Conservation (phyloP, 2,329 filamentous ascomycete genomes). For the Pestalotiopsis fici region DNA sequence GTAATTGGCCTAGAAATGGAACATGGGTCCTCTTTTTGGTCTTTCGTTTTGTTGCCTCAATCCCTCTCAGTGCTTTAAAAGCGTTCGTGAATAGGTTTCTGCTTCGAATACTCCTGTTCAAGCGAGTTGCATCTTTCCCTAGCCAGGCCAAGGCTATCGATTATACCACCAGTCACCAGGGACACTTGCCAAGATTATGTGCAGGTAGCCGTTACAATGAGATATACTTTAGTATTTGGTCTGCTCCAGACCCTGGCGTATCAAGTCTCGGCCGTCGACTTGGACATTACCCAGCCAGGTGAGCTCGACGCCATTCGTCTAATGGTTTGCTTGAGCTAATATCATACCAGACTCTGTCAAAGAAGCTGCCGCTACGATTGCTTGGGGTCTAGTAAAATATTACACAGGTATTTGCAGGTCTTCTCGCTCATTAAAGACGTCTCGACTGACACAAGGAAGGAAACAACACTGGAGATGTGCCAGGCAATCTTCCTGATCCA, state of each 20-base stretch:
- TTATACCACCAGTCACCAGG: background rate
- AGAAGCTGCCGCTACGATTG: slow-evolving; percentile 45
- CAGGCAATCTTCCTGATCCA: slow-evolving; percentile 59
- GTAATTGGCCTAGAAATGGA: background rate
- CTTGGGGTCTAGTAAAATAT: slow-evolving; percentile 47
- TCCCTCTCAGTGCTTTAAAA: background rate
- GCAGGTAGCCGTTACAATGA: background rate
- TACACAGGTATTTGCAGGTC: slow-evolving; percentile 36
- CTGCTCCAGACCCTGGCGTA: background rate
- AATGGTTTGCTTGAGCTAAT: background rate
- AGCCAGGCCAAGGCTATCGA: background rate
- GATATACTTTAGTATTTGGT: background rate
- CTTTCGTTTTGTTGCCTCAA: background rate
- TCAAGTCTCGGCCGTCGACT: background rate
- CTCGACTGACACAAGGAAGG: slow-evolving; percentile 27
- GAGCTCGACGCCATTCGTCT: background rate
- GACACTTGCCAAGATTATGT: background rate
- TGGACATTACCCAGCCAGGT: background rate
- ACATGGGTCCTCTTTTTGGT: background rate
- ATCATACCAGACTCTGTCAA: slow-evolving; percentile 6
- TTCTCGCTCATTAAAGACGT: background rate
- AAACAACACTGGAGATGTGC: slow-evolving; percentile 59
- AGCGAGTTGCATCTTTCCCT: background rate
- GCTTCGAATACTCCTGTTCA: background rate
- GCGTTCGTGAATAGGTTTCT: background rate